These are phyloP conservation scores for Xylaria multiplex DNA, from an alignment of 2,329 filamentous ascomycete genomes.

Conservation along the genomic window DNA sequence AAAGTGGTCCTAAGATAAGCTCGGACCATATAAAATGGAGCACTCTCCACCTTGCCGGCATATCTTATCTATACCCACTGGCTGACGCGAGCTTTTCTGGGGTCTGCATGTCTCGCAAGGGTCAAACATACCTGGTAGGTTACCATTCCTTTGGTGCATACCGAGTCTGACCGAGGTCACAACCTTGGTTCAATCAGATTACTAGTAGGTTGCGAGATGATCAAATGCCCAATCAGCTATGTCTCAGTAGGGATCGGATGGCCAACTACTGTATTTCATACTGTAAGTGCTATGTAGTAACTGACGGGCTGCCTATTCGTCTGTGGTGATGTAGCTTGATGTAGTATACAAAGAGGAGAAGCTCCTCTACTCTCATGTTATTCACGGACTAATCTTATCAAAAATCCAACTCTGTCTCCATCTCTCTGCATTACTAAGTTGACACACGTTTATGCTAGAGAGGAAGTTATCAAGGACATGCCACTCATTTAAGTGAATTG, in stretches of 20 bases:
- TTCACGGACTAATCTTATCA: not conserved
- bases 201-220: not conserved
- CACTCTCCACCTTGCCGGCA: not conserved
- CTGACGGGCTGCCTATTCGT: too few relatives aligned
- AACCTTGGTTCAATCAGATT: conserved; percentile 5
- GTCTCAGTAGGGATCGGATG: conserved; percentile 6
- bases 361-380: too few relatives aligned
- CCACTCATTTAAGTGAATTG: not conserved
- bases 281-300: too few relatives aligned
- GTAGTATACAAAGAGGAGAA: too few relatives aligned
- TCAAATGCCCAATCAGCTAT: not conserved
- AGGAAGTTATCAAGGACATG: too few relatives aligned
- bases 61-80: conserved; percentile 13
- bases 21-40: not conserved
- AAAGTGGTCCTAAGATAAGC: not conserved
- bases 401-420: not conserved
- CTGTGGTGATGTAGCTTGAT: not conserved
- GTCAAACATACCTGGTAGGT: not conserved
- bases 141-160: not conserved
- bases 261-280: not conserved
- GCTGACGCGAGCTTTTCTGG: not conserved
- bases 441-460: not conserved
- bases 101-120: not conserved
- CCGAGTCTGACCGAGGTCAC: too few relatives aligned
- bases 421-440: not conserved